phyloP scores from a whole-genome alignment of 176 grass and related monocot species.

The Hordeum marinum region DNA sequence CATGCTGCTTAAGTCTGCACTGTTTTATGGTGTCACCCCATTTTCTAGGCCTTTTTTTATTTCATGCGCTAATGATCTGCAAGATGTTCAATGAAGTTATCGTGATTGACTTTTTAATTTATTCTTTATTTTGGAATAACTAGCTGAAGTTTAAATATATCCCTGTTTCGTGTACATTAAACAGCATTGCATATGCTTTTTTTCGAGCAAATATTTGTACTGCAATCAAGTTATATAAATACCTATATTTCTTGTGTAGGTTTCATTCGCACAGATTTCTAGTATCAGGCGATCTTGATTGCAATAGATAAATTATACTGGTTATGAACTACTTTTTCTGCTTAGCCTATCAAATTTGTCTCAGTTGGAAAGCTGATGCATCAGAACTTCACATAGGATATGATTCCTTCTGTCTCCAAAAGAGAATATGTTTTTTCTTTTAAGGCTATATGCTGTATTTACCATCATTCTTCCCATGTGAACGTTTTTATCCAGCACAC shows the following conservation, averaged over 20 bases:
- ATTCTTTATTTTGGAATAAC: background rate
- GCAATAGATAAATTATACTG: background rate
- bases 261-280: background rate
- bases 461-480: background rate
- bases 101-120: background rate
- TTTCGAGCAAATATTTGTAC: background rate
- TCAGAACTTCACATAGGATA: background rate
- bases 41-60: background rate
- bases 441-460: slow-evolving; percentile 1
- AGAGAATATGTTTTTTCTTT: background rate
- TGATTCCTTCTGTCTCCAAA: background rate
- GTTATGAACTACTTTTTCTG: background rate
- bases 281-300: background rate
- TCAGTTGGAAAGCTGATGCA: background rate
- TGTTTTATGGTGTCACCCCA: background rate
- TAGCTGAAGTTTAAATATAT: background rate
- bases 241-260: background rate
- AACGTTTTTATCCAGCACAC: background rate
- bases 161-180: background rate
- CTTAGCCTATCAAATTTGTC: background rate
- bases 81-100: background rate
- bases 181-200: background rate
- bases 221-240: slow-evolving; percentile 2
- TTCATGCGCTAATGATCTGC: background rate
- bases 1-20: slow-evolving; percentile 16